Percentiles rank a stretch among this genome's conserved stretches.
phyloP scores from a whole-genome alignment of 2,329 filamentous ascomycete species.

The Plectosphaerella plurivora region DNA sequence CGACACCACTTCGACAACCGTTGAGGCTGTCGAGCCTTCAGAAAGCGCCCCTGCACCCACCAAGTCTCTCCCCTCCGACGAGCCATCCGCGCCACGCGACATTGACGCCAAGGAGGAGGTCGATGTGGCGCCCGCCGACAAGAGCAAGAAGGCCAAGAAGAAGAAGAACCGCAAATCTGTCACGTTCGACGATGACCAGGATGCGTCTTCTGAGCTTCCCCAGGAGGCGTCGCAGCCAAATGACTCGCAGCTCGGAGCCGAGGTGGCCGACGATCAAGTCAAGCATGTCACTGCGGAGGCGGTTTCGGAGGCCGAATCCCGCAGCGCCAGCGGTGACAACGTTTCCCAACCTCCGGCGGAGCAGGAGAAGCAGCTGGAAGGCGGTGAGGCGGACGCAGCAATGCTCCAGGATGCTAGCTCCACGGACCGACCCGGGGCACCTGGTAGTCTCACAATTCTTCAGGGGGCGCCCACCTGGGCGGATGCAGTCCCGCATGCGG shows the following conservation, averaged over 20 bases:
- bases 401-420: background rate
- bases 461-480: slow-evolving; percentile 2
- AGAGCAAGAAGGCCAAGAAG: slow-evolving; percentile 36
- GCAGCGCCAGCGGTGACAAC: background rate
- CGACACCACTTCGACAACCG: background rate
- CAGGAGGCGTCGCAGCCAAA: background rate
- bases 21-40: background rate
- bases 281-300: background rate
- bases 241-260: background rate
- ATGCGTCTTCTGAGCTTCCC: background rate
- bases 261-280: background rate
- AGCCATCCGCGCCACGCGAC: slow-evolving; percentile 9
- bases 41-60: background rate
- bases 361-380: background rate
- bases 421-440: background rate
- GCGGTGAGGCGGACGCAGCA: slow-evolving; percentile 3
- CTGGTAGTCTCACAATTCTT: background rate
- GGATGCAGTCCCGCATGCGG: slow-evolving; percentile 9
- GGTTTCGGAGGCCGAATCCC: background rate
- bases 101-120: slow-evolving; percentile 8
- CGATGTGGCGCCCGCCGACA: slow-evolving; percentile 22
- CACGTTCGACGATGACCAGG: background rate
- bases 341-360: background rate
- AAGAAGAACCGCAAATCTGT: slow-evolving; percentile 27
- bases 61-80: slow-evolving; percentile 4